A percentile compares a stretch with the other conserved stretches of the same genome.
Conservation (phyloP, 1,139 yeast species). For the Suhomyces anneliseae region DNA sequence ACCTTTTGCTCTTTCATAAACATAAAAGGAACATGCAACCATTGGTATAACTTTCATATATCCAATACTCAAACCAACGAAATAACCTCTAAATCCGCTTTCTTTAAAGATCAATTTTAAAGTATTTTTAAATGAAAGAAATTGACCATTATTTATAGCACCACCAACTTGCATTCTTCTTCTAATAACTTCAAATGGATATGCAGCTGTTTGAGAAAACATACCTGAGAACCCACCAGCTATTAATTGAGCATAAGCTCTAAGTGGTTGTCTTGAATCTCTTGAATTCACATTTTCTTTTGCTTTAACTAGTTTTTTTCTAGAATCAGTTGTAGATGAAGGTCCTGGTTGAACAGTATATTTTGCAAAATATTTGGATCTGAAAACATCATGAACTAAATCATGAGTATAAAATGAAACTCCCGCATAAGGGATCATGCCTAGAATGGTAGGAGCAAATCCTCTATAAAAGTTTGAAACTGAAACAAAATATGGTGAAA, state of each 20-base stretch:
- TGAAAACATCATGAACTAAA: slow-evolving; percentile 77
- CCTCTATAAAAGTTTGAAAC: slow-evolving; percentile 86
- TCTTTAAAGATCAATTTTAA: slow-evolving; percentile 62
- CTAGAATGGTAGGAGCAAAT: slow-evolving; percentile 87
- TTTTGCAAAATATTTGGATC: slow-evolving; percentile 53
- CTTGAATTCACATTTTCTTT: slow-evolving; percentile 36
- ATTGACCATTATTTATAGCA: slow-evolving; percentile 63
- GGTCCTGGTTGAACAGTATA: slow-evolving; percentile 49
- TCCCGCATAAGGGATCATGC: slow-evolving; percentile 98
- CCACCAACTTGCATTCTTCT: slow-evolving; percentile 97
- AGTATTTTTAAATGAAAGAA: slow-evolving; percentile 53
- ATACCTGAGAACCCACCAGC: slow-evolving; percentile 97
- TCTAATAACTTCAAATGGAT: slow-evolving; percentile 93
- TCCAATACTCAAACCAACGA: slow-evolving; percentile 92
- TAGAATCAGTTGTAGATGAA: slow-evolving; percentile 8
- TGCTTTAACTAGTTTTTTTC: slow-evolving; percentile 18
- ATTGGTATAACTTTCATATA: slow-evolving; percentile 93
- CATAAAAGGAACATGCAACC: slow-evolving; percentile 95
- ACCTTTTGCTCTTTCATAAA: slow-evolving; percentile 82
- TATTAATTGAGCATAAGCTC: slow-evolving; percentile 85
- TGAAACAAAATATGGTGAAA: slow-evolving; percentile 39
- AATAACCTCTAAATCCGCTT: slow-evolving; percentile 81
- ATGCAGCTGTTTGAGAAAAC: slow-evolving; percentile 94
- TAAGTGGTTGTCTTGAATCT: slow-evolving; percentile 64
- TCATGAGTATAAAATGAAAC: slow-evolving; percentile 96